phyloP scores from a whole-genome alignment of 352 stramenopile genomes.

The Peronosclerospora sorghi region DNA sequence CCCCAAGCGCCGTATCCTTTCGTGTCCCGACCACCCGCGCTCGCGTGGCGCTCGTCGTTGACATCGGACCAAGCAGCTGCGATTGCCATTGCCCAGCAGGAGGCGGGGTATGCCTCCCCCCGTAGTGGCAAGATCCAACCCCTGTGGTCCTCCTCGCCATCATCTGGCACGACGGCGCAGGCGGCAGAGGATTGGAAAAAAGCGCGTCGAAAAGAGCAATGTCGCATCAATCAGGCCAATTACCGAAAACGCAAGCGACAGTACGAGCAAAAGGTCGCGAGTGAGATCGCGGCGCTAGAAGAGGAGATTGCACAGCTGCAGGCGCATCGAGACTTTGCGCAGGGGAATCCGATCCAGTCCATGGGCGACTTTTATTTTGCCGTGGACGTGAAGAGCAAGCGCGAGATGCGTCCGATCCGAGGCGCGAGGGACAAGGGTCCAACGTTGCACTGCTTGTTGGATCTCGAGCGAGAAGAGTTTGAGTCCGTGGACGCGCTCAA shows the following conservation, averaged over 20 bases:
- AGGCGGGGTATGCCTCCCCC: slow-evolving; percentile 6
- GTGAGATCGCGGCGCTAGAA: slow-evolving; percentile 24
- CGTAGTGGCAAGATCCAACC: background rate
- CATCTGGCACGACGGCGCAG: background rate
- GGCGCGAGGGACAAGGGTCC: slow-evolving; percentile 5
- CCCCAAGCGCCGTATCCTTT: background rate
- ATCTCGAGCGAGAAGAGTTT: slow-evolving; percentile 32
- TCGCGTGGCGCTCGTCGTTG: slow-evolving; percentile 8
- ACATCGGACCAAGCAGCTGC: slow-evolving; percentile 12
- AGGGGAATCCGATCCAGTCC: too few species aligned
- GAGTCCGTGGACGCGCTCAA: slow-evolving; percentile 26
- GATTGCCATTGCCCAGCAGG: slow-evolving; percentile 10
- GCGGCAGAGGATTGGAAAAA: slow-evolving; percentile 27
- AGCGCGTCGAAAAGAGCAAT: slow-evolving; percentile 40
- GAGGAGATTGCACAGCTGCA: slow-evolving; percentile 27
- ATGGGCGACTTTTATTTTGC: slow-evolving; percentile 28
- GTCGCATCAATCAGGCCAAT: slow-evolving; percentile 49
- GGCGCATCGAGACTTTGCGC: background rate
- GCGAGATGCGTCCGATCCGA: background rate
- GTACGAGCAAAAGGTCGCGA: slow-evolving; percentile 22
- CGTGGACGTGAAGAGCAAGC: slow-evolving; percentile 7
- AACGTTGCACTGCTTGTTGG: slow-evolving; percentile 19
- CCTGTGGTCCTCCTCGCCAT: background rate
- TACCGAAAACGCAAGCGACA: slow-evolving; percentile 46
- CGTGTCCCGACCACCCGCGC: background rate